Base-by-base conservation (phyloP, 2,329 filamentous ascomycete species). In the Ilyonectria mors-panacis region DNA sequence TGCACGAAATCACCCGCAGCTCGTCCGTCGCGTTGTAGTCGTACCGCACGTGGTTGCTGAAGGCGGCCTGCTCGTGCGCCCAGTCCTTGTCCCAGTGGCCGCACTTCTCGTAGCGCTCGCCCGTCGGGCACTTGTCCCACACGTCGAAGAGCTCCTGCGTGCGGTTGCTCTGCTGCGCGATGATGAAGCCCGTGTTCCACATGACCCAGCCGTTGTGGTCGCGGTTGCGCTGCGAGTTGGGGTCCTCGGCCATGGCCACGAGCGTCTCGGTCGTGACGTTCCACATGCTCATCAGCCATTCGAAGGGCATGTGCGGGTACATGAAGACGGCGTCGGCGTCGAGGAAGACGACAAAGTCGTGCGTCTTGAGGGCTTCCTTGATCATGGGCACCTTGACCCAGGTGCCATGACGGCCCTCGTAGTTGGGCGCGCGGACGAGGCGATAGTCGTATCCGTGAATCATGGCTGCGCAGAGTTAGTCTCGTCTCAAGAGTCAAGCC, bases 361-460 rank as follows among this genome's bases (percentile, higher is more conserved):
- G 82, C 1, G 77, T 67, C 26, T 77, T 74, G 30, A 85, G 74
- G 2, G 82, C 78, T 21, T 82, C 75, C 42, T 77, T 75, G 28
- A 85, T 74, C 12, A 79, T 76, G 9, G 81, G 78, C 0, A 84
- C 81, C 67, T 83, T 83, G 44, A 83, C 80, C 85, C 85, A 86
- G 17, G 84, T 85, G 28, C 80, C 80, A 71, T 80, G 81, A 57
- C 83, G 82, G 58, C 82, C 80, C 2, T 74, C 69, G 59, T 83
- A 82, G 35, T 80, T 78, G 30, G 81, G 78, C 4, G 82, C 82
- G 63, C 80, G 81, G 33, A 85, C 80, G 59, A 85, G 81, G 37
- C 84, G 83, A 73, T 86, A 86, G 57, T 85, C 82, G 73, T 85
- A 85, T 6, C 84, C 84, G 71, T 86, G 85, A 54, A 86, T 84